Evolutionary conservation across 176 grass and related monocot species (phyloP), one percentile per base, ranked within the genome.

Genomic region (Aegilops bicornis): DNA sequence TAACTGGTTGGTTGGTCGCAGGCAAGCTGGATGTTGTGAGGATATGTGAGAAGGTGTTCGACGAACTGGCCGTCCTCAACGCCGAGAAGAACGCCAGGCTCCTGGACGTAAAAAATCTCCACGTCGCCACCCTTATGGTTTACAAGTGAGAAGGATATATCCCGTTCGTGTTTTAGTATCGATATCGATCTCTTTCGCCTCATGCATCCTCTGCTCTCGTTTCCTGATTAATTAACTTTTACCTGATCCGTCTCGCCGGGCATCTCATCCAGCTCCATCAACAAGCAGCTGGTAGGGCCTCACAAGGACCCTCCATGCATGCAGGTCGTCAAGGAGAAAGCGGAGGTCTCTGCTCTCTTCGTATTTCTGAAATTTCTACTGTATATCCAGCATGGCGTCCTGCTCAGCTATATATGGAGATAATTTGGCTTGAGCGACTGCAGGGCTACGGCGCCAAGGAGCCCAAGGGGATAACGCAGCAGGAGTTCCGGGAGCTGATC

Each of bases 221-320:
- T 8, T 22, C 3, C 27, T 50, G 8, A 2, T 2, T 43, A 43
- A 52, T 6, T 15, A 65, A 30, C 63, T 10, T 5, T 54, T 10
- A 62, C 39, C 32, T 27, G 22, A 31, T 71, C 13, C 27, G 13
- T 64, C 5, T 79, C 8, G 2, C 4, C 2, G 5, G 32, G 1
- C 31, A 9, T 39, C 25, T 82, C 56, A 16, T 48, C 88, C 69
- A 97, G 95, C 77, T 91, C 87, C 1, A 82, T 93, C 50, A 97
- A 97, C 89, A 92, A 91, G 83, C 80, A 94, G 6, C 43, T 94
- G 14, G 19, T 88, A 3, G 87, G 80, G 9, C 95, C 92, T 52
- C 95, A 97, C 67, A 95, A 92, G 82, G 92, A 97, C 71, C 95
- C 95, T 69, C 95, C 95, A 7, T 79, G 69, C 47, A 7, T 63